These are phyloP conservation scores for Trichophyton benhamiae DNA, from an alignment of 2,329 filamentous ascomycete species.

Conservation along the genomic window DNA sequence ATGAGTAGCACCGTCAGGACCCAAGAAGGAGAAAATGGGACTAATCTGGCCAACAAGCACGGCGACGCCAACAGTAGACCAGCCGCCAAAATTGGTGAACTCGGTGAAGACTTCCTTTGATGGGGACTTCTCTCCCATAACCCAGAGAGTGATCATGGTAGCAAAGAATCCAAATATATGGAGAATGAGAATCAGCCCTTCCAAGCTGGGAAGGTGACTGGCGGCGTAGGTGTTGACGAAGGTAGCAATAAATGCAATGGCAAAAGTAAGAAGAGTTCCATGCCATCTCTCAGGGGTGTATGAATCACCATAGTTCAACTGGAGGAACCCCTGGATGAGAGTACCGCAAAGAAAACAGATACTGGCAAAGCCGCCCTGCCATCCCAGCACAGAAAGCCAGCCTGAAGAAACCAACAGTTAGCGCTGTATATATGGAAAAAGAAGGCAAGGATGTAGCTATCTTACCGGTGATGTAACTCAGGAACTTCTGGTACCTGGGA, in stretches of 20 bases:
- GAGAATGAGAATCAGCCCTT: constrained; percentile 38
- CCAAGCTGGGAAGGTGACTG: constrained; percentile 35
- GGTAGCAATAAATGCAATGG: constrained; percentile 28
- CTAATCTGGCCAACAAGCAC: constrained; percentile 26
- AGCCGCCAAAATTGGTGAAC: constrained; percentile 38
- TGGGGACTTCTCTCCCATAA: constrained; percentile 31
- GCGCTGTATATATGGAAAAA: neutral
- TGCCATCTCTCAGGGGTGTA: constrained; percentile 37
- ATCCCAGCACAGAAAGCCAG: constrained; percentile 33
- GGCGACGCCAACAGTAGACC: constrained; percentile 34
- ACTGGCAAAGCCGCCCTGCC: constrained; percentile 34
- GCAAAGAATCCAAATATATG: constrained; percentile 44
- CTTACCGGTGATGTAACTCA: constrained; percentile 36
- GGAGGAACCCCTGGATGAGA: constrained; percentile 26
- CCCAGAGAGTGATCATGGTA: constrained; percentile 37
- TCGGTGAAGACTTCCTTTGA: constrained; percentile 35
- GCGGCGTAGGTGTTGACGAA: constrained; percentile 35
- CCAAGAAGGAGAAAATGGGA: constrained; percentile 28
- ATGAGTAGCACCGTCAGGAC: constrained; percentile 28
- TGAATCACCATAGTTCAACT: constrained; percentile 24
- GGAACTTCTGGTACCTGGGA: constrained; percentile 28
- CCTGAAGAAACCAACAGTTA: constrained; percentile 15
- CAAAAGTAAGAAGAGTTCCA: constrained; percentile 38
- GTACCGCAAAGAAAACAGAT: constrained; percentile 23
- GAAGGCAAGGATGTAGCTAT: neutral